Evolutionary conservation across 179 eudicot species (phyloP), one percentile per base, ranked within the genome.

Genomic region (Beta lomatogona): DNA sequence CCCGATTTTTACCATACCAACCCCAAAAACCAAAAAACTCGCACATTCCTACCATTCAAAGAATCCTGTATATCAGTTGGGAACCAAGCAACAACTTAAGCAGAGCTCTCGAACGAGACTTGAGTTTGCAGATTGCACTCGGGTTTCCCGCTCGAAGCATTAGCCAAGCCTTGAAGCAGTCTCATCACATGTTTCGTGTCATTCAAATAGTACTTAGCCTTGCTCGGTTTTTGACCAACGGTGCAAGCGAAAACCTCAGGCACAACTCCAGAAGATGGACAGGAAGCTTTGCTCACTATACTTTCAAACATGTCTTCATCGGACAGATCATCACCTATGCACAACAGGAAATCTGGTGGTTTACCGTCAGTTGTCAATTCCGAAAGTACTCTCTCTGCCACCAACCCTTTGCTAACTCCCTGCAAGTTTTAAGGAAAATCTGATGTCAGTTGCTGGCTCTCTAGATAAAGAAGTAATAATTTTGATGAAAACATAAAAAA

Each of bases 301-400:
- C 86, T 86, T 75, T 86, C 89, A 28, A 85, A 86, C 91, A 88
- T 88, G 82, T 88, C 91, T 76, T 87, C 91, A 41, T 88, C 89
- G 2, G 89, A 88, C 45, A 86, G 75, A 76, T 86, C 90, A 71
- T 84, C 86, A 16, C 90, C 91, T 53, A 86, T 81, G 78, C 91
- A 88, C 77, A 88, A 44, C 58, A 88, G 72, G 66, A 88, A 88
- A 60, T 86, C 89, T 11, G 89, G 88, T 19, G 86, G 48, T 45
- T 86, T 80, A 13, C 85, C 86, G 11, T 77, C 61, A 16, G 57
- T 65, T 25, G 74, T 55, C 74, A 87, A 50, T 14, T 79, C 71
- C 18, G 82, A 76, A 36, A 86, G 89, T 58, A 88, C 89, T 79
- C 83, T 87, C 72, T 86, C 86, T 73, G 83, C 85, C 5, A 80